Base-by-base conservation (phyloP, 306 rosid species). In the Rosa lucieae region DNA sequence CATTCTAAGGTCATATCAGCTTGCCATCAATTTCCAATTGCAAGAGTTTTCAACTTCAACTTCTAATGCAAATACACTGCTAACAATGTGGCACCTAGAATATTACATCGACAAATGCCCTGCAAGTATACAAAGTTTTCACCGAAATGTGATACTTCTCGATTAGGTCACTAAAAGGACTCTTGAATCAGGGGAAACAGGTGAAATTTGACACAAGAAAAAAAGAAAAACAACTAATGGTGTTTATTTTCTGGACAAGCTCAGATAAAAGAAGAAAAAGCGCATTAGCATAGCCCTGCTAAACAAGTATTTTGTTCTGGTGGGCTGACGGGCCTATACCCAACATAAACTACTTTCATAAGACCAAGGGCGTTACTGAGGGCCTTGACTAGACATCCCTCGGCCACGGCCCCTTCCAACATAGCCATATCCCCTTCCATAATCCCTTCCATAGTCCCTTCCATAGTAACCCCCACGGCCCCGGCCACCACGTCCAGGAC, bases 361-460 rank as follows among this genome's bases (percentile, higher is more conserved):
- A 65, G 55, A 61, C 74, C 56, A 62, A 65, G 74, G 43, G 61
- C 70, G 69, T 47, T 47, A 56, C 90, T 90, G 89, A 0, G 74
- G 79, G 43, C 62, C 63, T 49, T 75, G 87, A 70, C 75, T 17
- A 10, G 93, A 52, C 89, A 83, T 83, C 56, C 85, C 88, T 1
- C 92, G 85, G 26, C 97, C 98, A 68, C 97, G 89, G 65, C 93
- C 97, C 85, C 98, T 89, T 52, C 95, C 97, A 20, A 4, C 61
- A 72, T 86, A 77, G 80, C 94, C 86, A 71, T 90, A 89, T 0
- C 91, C 92, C 79, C 94, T 88, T 74, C 94, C 70, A 52, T 82
- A 70, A 76, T 91, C 89, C 70, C 94, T 90, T 37, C 97, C 94
- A 40, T 20, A 48, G 43, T 75, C 55, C 56, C 92, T 87, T 77